Conservation (phyloP, 768 basidiomycete species). For the Boletus speciosus region DNA sequence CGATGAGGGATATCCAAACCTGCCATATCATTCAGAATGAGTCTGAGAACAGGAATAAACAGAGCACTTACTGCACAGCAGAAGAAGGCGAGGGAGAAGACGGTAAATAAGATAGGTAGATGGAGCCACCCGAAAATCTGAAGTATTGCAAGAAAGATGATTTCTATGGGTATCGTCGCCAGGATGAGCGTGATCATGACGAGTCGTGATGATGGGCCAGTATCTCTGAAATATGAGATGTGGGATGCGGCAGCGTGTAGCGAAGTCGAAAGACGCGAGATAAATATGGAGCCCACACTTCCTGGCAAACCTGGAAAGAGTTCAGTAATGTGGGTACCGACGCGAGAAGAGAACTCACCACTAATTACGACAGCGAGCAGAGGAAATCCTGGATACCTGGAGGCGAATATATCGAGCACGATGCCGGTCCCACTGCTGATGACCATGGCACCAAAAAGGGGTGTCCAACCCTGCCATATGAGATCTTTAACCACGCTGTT, state of each 20-base stretch:
- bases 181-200: constrained; percentile 67
- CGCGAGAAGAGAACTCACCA: constrained; percentile 42
- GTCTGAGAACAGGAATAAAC: background rate
- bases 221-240: constrained; percentile 1
- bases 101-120: constrained; percentile 64
- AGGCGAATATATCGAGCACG: constrained; percentile 87
- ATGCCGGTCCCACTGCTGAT: constrained; percentile 88
- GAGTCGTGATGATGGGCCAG: constrained; percentile 42
- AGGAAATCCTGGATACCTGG: constrained; percentile 82
- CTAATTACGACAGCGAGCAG: constrained; percentile 85
- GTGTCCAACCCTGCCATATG: constrained; percentile 83
- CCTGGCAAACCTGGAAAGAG: constrained; percentile 68
- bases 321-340: background rate
- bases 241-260: constrained; percentile 52
- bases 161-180: constrained; percentile 78
- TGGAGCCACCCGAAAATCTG: constrained; percentile 73
- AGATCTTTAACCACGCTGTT: constrained; percentile 72
- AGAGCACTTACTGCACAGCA: constrained; percentile 63
- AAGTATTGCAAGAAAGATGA: constrained; percentile 68
- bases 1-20: constrained; percentile 66
- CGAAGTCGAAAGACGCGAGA: constrained; percentile 86
- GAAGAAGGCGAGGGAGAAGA: constrained; percentile 66
- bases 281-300: constrained; percentile 84
- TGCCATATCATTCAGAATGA: constrained; percentile 30
- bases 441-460: constrained; percentile 86